These are phyloP conservation scores for Stylosanthes scabra DNA, from an alignment of 331 rosid species.

Conservation along the genomic window DNA sequence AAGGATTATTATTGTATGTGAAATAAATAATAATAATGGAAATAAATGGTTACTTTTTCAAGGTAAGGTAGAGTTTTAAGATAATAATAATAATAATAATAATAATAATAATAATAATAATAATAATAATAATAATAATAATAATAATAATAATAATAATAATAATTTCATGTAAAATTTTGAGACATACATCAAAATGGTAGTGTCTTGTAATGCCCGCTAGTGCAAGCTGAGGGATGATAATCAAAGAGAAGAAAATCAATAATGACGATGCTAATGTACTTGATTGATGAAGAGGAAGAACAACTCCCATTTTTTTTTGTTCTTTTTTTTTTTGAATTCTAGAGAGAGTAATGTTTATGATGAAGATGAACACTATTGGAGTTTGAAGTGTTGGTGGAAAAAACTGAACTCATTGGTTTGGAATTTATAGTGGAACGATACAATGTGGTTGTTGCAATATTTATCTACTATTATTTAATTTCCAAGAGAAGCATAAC, in stretches of 20 bases:
- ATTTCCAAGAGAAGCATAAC: conserved; percentile 22
- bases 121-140: too few species aligned
- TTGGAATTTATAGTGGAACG: conserved; percentile 26
- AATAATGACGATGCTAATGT: conserved; percentile 9
- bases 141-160: too few species aligned
- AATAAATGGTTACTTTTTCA: background rate
- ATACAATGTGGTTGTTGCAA: conserved; percentile 10
- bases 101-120: too few species aligned
- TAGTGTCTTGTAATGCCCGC: conserved; percentile 42
- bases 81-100: too few species aligned
- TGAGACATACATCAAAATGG: conserved; percentile 43
- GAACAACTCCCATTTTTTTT: conserved; percentile 37
- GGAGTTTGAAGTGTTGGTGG: conserved; percentile 19
- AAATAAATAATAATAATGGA: background rate
- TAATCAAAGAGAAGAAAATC: conserved; percentile 32
- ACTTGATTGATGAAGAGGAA: conserved; percentile 23
- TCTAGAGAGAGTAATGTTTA: background rate
- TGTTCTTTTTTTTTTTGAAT: conserved; percentile 14
- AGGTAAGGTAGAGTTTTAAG: conserved; percentile 15
- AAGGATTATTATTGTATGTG: background rate
- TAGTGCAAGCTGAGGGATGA: conserved; percentile 41
- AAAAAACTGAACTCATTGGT: background rate
- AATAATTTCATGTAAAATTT: background rate
- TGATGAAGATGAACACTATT: background rate
- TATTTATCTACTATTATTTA: background rate